These are phyloP conservation scores for Mycena citricolor DNA, from an alignment of 1,284 basidiomycete species.

Conservation along the genomic window DNA sequence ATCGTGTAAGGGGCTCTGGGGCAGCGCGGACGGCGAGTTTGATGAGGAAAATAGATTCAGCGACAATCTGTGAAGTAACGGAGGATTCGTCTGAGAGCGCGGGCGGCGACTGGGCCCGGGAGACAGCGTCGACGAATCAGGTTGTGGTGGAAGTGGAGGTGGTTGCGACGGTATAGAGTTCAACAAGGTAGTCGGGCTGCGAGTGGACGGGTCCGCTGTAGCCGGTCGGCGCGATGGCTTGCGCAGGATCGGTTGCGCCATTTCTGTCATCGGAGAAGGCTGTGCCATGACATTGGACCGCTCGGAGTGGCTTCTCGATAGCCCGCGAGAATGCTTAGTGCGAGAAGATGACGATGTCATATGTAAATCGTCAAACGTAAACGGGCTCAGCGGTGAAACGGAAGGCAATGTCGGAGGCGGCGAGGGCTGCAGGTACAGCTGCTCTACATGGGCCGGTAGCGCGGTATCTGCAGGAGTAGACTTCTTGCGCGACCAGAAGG, in stretches of 20 bases:
- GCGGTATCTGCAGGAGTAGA: constrained; percentile 15
- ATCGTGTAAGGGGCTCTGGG: constrained; percentile 16
- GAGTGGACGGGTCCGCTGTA: constrained; percentile 32
- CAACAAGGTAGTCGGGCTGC: constrained; percentile 15
- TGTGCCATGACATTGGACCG: constrained; percentile 30
- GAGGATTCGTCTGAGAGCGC: constrained; percentile 69
- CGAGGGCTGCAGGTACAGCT: too few species aligned
- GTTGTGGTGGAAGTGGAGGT: constrained; percentile 11
- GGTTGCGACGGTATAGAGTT: background rate
- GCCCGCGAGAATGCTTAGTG: constrained; percentile 34
- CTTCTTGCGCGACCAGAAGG: constrained; percentile 44
- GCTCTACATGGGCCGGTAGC: too few species aligned
- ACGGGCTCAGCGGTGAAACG: constrained; percentile 53
- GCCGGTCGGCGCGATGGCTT: constrained; percentile 26
- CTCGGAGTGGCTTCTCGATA: constrained; percentile 56
- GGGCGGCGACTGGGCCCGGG: constrained; percentile 37
- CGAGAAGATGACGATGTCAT: constrained; percentile 30
- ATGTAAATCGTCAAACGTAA: constrained; percentile 41
- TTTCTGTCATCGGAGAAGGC: too few species aligned
- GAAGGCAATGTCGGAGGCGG: constrained; percentile 43
- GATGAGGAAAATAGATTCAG: constrained; percentile 56
- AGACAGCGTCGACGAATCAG: too few species aligned
- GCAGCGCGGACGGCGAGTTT: constrained; percentile 25
- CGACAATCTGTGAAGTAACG: constrained; percentile 70
- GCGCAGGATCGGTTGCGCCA: constrained; percentile 12